Percentiles rank a stretch among this genome's conserved stretches.
Evolutionary conservation across 1,139 yeast genomes (phyloP).

Genomic region (Debaryomycetaceae sp.): DNA sequence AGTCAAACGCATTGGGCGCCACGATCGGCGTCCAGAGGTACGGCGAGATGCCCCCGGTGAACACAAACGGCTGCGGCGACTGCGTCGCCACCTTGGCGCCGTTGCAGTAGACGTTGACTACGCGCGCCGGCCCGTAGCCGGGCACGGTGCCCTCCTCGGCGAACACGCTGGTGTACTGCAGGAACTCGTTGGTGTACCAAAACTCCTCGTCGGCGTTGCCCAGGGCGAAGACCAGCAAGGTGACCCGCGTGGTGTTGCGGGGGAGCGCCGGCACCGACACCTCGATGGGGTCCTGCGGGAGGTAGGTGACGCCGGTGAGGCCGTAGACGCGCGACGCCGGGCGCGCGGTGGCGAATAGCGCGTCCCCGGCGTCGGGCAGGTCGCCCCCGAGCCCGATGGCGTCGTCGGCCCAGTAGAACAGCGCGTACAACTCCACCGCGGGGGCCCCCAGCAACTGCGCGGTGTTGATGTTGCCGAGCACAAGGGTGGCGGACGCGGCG

Average conservation of each 20-base stretch:
- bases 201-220: slow-evolving; percentile 70
- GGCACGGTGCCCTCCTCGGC: slow-evolving; percentile 11
- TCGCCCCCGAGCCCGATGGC: slow-evolving; percentile 5
- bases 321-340: slow-evolving; percentile 20
- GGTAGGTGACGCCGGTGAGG: slow-evolving; percentile 27
- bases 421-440: slow-evolving; percentile 41
- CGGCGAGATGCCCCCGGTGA: slow-evolving; percentile 18
- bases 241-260: slow-evolving; percentile 44
- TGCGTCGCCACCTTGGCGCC: slow-evolving; percentile 37
- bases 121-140: slow-evolving; percentile 53
- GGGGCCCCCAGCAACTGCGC: slow-evolving; percentile 51
- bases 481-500: slow-evolving; percentile 27
- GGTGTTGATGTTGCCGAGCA: slow-evolving; percentile 55
- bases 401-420: slow-evolving; percentile 34
- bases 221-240: slow-evolving; percentile 52
- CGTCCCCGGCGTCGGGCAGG: slow-evolving; percentile 3
- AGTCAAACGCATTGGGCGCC: slow-evolving; percentile 21
- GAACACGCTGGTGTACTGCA: slow-evolving; percentile 31
- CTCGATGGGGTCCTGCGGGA: slow-evolving; percentile 28
- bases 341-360: slow-evolving; percentile 15
- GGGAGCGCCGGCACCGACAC: slow-evolving; percentile 26
- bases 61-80: slow-evolving; percentile 38
- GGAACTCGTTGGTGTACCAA: slow-evolving; percentile 59
- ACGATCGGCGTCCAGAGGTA: slow-evolving; percentile 23
- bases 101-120: slow-evolving; percentile 39